Conservation (phyloP, 2,329 filamentous ascomycete species). For the Sclerotinia spermophila region DNA sequence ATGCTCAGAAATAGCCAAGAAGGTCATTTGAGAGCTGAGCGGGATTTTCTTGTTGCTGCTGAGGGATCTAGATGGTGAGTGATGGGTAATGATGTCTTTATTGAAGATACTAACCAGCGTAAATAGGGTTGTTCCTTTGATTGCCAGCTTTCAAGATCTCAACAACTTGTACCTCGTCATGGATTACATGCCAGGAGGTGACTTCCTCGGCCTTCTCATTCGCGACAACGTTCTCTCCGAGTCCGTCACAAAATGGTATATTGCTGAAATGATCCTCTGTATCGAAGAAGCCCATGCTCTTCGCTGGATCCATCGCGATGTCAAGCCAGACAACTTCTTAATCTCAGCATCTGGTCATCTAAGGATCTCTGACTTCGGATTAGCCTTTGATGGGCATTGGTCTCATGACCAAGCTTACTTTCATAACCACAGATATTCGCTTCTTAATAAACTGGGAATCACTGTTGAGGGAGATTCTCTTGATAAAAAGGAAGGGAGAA, state of each 20-base stretch:
- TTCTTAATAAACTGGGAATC: conserved; percentile 74
- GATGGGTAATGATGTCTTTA: neutral
- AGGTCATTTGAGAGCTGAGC: conserved; percentile 83
- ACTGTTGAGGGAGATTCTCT: conserved; percentile 68
- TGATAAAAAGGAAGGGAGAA: conserved; percentile 57
- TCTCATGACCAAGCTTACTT: conserved; percentile 85
- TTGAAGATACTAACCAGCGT: conserved; percentile 8
- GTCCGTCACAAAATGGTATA: conserved; percentile 74
- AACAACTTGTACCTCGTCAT: conserved; percentile 87
- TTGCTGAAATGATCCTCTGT: conserved; percentile 93
- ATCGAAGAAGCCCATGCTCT: conserved; percentile 89
- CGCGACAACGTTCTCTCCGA: conserved; percentile 81
- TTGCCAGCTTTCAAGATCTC: conserved; percentile 84
- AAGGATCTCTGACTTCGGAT: conserved; percentile 93
- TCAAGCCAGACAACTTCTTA: conserved; percentile 97
- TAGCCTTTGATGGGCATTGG: conserved; percentile 96
- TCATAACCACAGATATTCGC: conserved; percentile 73
- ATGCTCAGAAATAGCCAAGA: conserved; percentile 92
- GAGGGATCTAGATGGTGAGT: conserved; percentile 76
- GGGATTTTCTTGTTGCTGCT: conserved; percentile 86
- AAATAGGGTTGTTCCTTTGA: conserved; percentile 73
- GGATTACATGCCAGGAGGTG: conserved; percentile 97
- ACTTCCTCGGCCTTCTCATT: conserved; percentile 84
- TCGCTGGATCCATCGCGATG: conserved; percentile 88
- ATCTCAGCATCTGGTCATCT: conserved; percentile 84